Conservation (phyloP, 2,329 filamentous ascomycete species). For the Botrytis sinoallii region DNA sequence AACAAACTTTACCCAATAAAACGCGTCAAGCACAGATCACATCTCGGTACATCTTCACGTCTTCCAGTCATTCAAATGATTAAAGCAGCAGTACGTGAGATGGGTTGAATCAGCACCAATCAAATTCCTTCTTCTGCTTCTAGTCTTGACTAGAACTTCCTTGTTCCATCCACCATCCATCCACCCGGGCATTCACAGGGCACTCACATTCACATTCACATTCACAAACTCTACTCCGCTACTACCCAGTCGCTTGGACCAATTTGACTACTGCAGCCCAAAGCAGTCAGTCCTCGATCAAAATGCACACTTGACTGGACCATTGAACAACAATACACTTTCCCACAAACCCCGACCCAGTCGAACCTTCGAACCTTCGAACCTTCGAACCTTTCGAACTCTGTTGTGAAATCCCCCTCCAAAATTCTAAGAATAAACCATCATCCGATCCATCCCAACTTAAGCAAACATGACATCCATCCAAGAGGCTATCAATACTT, state of each 20-base stretch:
- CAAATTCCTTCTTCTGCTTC: neutral
- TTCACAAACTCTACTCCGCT: neutral
- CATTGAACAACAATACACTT: neutral
- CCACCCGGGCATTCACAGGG: neutral
- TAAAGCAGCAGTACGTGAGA: neutral
- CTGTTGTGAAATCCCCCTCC: neutral
- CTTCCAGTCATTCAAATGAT: neutral
- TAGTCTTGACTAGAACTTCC: neutral
- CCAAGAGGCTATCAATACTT: neutral
- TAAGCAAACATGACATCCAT: neutral
- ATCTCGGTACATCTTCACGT: neutral
- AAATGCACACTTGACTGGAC: neutral
- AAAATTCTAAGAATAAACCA: neutral
- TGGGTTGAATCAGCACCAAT: neutral
- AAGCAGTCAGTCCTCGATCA: neutral
- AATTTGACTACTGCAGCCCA: neutral
- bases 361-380: neutral
- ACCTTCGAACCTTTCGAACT: neutral
- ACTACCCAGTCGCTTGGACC: slow-evolving; percentile 1
- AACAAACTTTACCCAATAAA: neutral
- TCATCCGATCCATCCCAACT: neutral
- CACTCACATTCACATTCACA: no score
- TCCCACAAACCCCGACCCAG: neutral
- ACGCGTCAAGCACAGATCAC: slow-evolving; percentile 5
- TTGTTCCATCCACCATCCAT: neutral